Percentiles rank a stretch among this genome's conserved stretches.
These are phyloP conservation scores for Cylindrodendrum hubeiense DNA, from an alignment of 2,329 filamentous ascomycete genomes.

Conservation along the genomic window DNA sequence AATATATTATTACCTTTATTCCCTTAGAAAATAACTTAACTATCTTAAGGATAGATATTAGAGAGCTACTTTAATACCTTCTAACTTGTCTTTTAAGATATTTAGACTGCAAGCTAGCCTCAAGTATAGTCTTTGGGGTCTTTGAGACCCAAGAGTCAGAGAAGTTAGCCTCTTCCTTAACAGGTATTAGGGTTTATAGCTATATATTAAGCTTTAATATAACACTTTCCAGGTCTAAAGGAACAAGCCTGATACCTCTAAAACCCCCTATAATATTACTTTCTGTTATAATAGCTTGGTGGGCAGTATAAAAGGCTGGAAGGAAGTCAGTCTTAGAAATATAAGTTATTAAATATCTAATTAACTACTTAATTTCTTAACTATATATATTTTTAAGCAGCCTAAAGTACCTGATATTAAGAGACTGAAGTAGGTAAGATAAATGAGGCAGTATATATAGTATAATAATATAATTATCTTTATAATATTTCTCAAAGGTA, in stretches of 20 bases:
- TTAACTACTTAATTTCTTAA: too few species aligned
- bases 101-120: not conserved
- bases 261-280: not conserved
- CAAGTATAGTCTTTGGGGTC: not conserved
- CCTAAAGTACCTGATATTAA: conserved; percentile 2
- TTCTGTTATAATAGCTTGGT: not conserved
- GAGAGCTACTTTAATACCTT: not conserved
- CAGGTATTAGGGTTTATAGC: not conserved
- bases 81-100: not conserved
- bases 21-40: not conserved
- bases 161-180: not conserved
- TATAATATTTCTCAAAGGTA: conserved; percentile 42
- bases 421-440: not conserved
- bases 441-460: not conserved
- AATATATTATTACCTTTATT: not conserved
- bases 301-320: not conserved
- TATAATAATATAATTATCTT: conserved; percentile 51
- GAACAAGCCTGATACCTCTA: not conserved
- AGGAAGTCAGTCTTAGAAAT: not conserved
- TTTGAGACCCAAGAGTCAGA: not conserved
- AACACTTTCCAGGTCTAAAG: not conserved
- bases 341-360: not conserved
- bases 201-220: not conserved
- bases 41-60: not conserved
- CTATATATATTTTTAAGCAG: not conserved